Conservation (phyloP, 768 basidiomycete genomes). For the Suillus tomentosus region DNA sequence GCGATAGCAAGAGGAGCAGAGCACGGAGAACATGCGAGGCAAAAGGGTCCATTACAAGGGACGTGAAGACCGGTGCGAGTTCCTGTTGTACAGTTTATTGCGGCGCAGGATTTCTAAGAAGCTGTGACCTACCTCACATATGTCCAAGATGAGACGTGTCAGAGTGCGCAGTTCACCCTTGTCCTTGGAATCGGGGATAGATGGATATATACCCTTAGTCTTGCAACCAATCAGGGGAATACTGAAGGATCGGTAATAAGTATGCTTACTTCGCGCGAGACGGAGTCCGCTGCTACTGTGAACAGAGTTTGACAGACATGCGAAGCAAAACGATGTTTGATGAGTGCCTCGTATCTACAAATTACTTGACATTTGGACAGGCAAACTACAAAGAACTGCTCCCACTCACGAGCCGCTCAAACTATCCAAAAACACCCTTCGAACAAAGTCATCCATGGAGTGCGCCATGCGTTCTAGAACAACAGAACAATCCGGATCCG, state of each 20-base stretch:
- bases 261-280: conserved; percentile 63
- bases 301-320: conserved; percentile 95
- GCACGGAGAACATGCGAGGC: conserved; percentile 90
- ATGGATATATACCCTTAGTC: conserved; percentile 57
- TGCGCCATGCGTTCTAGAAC: conserved; percentile 88
- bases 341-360: conserved; percentile 60
- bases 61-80: conserved; percentile 60
- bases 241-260: conserved; percentile 1
- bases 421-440: conserved; percentile 86
- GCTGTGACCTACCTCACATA: conserved; percentile 55
- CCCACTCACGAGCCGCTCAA: conserved; percentile 82
- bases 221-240: conserved; percentile 26
- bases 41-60: conserved; percentile 80
- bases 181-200: conserved; percentile 46
- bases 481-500: conserved; percentile 91
- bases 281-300: conserved; percentile 60
- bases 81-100: conserved; percentile 48
- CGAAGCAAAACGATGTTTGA: conserved; percentile 87
- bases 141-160: conserved; percentile 62
- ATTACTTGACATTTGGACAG: conserved; percentile 10
- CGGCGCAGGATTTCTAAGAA: conserved; percentile 18
- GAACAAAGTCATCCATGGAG: conserved; percentile 96
- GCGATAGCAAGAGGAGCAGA: conserved; percentile 75
- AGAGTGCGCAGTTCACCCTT: conserved; percentile 69
- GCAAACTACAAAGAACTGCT: conserved; percentile 11